Conservation (phyloP, 1,284 basidiomycete species). For the Agaricales sp. region DNA sequence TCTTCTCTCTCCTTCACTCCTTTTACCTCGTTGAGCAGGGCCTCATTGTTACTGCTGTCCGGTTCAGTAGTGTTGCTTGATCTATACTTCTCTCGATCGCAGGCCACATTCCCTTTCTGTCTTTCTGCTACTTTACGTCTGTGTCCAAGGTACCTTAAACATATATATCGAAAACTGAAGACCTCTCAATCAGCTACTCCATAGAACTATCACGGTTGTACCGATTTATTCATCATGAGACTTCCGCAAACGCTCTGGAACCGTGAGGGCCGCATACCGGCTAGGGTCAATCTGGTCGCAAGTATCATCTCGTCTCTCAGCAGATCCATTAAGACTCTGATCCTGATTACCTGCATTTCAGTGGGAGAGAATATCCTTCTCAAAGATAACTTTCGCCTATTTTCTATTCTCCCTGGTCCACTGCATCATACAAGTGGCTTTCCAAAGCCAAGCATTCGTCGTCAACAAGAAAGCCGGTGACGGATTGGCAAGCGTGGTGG, state of each 20-base stretch:
- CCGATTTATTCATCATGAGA: slow-evolving; percentile 21
- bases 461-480: slow-evolving; percentile 49
- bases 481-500: slow-evolving; percentile 37
- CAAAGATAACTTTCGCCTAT: slow-evolving; percentile 54
- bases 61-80: slow-evolving; percentile 14
- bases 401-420: slow-evolving; percentile 58
- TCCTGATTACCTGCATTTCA: slow-evolving; percentile 38
- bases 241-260: slow-evolving; percentile 32
- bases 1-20: slow-evolving; percentile 14
- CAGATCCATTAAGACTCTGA: slow-evolving; percentile 50
- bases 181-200: background rate
- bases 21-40: slow-evolving; percentile 26
- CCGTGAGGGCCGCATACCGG: slow-evolving; percentile 25
- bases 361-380: slow-evolving; percentile 65
- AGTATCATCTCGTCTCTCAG: slow-evolving; percentile 55
- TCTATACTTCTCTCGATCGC: slow-evolving; percentile 8
- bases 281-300: slow-evolving; percentile 49
- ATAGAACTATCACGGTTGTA: too few relatives aligned
- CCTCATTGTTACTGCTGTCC: slow-evolving; percentile 32
- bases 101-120: background rate
- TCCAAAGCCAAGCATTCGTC: slow-evolving; percentile 58
- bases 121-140: slow-evolving; percentile 2
- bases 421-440: slow-evolving; percentile 54
- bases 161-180: too few relatives aligned
- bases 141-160: background rate